Evolutionary conservation across 768 basidiomycete genomes (phyloP), one percentile per base, ranked within the genome.

Genomic region (Mycena crocata): DNA sequence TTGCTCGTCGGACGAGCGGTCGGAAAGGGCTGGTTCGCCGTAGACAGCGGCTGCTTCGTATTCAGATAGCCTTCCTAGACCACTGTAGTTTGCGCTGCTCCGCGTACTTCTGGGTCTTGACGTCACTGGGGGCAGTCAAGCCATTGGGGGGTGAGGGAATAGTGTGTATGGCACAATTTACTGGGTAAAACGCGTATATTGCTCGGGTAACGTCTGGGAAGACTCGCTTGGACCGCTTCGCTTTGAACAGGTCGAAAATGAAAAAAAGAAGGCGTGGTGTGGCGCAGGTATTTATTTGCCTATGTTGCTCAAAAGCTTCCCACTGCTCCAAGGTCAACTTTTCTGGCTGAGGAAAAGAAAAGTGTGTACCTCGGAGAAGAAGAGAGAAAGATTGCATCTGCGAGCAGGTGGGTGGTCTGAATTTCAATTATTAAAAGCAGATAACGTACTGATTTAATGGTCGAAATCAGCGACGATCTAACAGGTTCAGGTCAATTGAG

Each of bases 1-100:
- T 26, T 70, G 68, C 49, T 40, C 42, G 61, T 69, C 68, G 4
- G 64, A 66, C 7, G 60, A 48, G 1, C 61, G n/a, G 50, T 70
- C 68, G 5, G 68, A 70, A 1, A 66, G 57, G 1, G 68, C 64
- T 5, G 68, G 68, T 17, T 59, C 60, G 17, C 68, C 68, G 21
- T 59, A 70, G 5, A 61, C 56, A 9, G 68, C 68, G 0, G 64
- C 57, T 2, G 30, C 42, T 1, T 37, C 45, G 28, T 58, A 58
- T 58, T 65, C 64, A 1, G 37, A 8, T 39, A 64, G 39, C 19
- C 45, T 24, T 7, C 45, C n/a, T 8, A 49, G 31, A 6, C 44
- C 17, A 6, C 42, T 23, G 14, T 31, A 34, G 31, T 17, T 21
- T 21, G 19, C 48, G 46, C 58, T 60, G 26, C 31, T 57, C 31